Conservation (phyloP, 192 early-diverging fungal species). For the Entomortierella beljakovae region DNA sequence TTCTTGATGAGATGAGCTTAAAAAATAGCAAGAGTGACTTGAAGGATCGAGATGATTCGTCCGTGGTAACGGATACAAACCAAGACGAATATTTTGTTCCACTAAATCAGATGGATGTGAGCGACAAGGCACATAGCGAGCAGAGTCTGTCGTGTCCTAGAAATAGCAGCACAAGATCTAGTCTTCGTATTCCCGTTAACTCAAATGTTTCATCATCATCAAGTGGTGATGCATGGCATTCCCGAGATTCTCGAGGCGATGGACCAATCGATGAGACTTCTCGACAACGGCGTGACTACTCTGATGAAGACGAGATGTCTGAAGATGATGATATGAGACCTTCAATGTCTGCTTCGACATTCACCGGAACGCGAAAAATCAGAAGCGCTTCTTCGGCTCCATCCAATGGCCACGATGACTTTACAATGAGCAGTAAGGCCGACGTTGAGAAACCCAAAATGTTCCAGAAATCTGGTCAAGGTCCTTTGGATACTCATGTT, state of each 20-base stretch:
- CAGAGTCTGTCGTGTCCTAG: neutral
- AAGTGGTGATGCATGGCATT: neutral
- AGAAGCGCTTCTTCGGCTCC: neutral
- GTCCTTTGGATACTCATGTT: slow-evolving; percentile 13
- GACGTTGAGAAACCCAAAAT: neutral
- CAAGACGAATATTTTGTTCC: slow-evolving; percentile 21
- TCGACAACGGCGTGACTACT: neutral
- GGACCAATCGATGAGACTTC: neutral
- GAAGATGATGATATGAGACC: neutral
- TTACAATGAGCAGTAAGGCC: neutral
- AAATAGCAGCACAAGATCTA: neutral
- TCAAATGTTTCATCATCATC: neutral
- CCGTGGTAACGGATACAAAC: slow-evolving; percentile 8
- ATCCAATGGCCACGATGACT: no score
- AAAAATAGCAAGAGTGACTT: neutral
- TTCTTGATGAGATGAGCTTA: slow-evolving; percentile 43
- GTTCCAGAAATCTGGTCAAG: neutral
- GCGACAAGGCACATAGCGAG: slow-evolving; percentile 7
- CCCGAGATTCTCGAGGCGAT: neutral
- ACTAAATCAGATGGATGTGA: slow-evolving; percentile 26
- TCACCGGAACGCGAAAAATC: neutral
- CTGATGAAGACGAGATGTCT: neutral
- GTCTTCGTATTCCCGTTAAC: neutral
- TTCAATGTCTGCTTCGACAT: neutral
- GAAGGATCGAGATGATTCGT: neutral